A percentile compares a stretch with the other conserved stretches of the same genome.
These are phyloP conservation scores for Hymenoscyphus albidus DNA, from an alignment of 2,329 filamentous ascomycete species.

Conservation along the genomic window DNA sequence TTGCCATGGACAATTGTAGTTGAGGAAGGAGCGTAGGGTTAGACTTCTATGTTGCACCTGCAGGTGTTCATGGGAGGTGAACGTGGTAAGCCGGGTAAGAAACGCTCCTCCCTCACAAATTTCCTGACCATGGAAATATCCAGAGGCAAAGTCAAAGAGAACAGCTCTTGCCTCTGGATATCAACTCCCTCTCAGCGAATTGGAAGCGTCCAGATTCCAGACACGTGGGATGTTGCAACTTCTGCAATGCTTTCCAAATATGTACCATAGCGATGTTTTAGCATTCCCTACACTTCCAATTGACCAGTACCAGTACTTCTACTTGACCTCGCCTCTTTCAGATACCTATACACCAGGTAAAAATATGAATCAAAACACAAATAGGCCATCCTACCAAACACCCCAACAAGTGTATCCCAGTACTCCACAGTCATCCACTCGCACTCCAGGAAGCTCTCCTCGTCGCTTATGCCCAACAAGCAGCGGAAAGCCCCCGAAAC, in stretches of 20 bases:
- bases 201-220: no score
- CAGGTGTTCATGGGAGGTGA: not conserved
- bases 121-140: not conserved
- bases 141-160: not conserved
- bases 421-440: not conserved
- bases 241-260: not conserved
- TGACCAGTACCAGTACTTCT: not conserved
- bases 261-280: not conserved
- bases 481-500: not conserved
- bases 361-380: constrained; percentile 2
- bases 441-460: not conserved
- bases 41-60: no score
- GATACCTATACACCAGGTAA: not conserved
- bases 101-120: not conserved
- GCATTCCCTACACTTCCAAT: not conserved
- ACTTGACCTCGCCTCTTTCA: not conserved
- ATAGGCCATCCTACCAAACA: not conserved
- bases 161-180: not conserved
- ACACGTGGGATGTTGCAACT: no score
- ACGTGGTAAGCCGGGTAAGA: not conserved
- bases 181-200: not conserved
- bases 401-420: not conserved
- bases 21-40: no score
- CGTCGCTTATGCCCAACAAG: not conserved
- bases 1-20: no score